Percentiles rank a stretch among this genome's conserved stretches.
Evolutionary conservation across 208 protist genomes (phyloP).

Genomic region (Phytomonas francai): DNA sequence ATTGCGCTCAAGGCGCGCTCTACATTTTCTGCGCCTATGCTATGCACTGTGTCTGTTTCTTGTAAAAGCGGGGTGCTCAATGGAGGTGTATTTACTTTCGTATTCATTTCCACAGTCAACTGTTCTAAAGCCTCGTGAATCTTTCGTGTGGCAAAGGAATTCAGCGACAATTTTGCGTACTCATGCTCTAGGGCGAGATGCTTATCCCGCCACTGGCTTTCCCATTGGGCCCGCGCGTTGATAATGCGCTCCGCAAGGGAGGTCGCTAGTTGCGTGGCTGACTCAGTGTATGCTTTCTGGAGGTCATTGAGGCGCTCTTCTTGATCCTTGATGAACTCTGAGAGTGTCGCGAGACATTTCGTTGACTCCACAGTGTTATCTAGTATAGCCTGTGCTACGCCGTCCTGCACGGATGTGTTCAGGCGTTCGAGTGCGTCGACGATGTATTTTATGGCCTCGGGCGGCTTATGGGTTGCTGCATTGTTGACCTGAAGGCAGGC

Average conservation of each 20-base stretch:
- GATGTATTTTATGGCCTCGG: constrained; percentile 23
- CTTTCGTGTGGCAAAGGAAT: not conserved
- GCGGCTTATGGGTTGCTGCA: constrained; percentile 27
- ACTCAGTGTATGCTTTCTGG: constrained; percentile 40
- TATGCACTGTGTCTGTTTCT: not conserved
- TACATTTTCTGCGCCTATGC: not conserved
- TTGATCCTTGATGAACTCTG: constrained; percentile 43
- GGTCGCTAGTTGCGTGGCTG: constrained; percentile 32
- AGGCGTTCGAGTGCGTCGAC: not conserved
- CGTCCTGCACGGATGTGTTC: not conserved
- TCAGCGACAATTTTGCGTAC: constrained; percentile 2
- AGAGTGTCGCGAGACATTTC: constrained; percentile 17
- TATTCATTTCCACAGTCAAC: not conserved
- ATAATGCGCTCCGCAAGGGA: constrained; percentile 44
- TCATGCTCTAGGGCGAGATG: constrained; percentile 29
- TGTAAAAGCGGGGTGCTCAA: not conserved
- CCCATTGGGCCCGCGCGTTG: constrained; percentile 45
- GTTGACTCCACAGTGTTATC: not conserved
- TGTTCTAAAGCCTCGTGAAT: not conserved
- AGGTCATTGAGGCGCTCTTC: constrained; percentile 40
- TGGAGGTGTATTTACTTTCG: not conserved
- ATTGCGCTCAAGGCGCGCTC: not conserved
- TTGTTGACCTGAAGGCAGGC: constrained; percentile 25
- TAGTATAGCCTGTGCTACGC: not conserved
- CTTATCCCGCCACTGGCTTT: constrained; percentile 51